These are phyloP conservation scores for Clitopilus passeckerianus DNA, from an alignment of 768 basidiomycete genomes.

Conservation along the genomic window DNA sequence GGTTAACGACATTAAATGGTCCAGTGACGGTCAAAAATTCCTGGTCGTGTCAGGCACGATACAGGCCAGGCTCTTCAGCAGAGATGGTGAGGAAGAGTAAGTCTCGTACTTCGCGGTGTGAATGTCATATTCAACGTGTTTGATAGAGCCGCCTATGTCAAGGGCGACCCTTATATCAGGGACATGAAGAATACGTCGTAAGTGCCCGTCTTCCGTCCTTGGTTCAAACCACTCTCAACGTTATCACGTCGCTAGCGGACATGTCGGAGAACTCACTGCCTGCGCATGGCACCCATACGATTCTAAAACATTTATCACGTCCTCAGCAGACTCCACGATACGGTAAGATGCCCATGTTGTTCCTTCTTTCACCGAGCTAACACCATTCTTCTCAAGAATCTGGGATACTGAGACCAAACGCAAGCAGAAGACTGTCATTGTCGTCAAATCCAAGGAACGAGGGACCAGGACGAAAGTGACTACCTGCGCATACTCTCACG, in stretches of 20 bases:
- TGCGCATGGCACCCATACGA: slow-evolving; percentile 94
- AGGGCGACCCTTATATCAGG: slow-evolving; percentile 97
- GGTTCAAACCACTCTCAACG: slow-evolving; percentile 4
- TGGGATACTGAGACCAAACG: slow-evolving; percentile 93
- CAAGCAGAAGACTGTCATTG: slow-evolving; percentile 94
- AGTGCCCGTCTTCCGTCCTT: slow-evolving; percentile 24
- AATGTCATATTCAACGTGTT: slow-evolving; percentile 41
- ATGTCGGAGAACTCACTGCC: slow-evolving; percentile 87
- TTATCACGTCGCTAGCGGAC: slow-evolving; percentile 55
- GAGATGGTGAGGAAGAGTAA: slow-evolving; percentile 91
- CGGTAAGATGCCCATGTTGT: slow-evolving; percentile 42
- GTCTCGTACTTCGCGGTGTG: slow-evolving; percentile 24
- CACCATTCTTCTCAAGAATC: slow-evolving; percentile 46
- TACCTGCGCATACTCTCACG: slow-evolving; percentile 79
- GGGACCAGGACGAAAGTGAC: slow-evolving; percentile 92
- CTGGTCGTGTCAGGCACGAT: slow-evolving; percentile 85
- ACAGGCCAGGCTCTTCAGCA: slow-evolving; percentile 85
- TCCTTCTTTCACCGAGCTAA: neutral
- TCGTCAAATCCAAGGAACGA: slow-evolving; percentile 93
- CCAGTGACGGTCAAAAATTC: slow-evolving; percentile 80
- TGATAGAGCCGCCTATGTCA: slow-evolving; percentile 70
- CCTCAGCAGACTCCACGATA: slow-evolving; percentile 94
- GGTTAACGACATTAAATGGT: slow-evolving; percentile 91
- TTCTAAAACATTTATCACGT: slow-evolving; percentile 78
- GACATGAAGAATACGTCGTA: slow-evolving; percentile 99